Evolutionary conservation across 371 early-diverging fungal species (phyloP).

Genomic region (Mortierella sp.): DNA sequence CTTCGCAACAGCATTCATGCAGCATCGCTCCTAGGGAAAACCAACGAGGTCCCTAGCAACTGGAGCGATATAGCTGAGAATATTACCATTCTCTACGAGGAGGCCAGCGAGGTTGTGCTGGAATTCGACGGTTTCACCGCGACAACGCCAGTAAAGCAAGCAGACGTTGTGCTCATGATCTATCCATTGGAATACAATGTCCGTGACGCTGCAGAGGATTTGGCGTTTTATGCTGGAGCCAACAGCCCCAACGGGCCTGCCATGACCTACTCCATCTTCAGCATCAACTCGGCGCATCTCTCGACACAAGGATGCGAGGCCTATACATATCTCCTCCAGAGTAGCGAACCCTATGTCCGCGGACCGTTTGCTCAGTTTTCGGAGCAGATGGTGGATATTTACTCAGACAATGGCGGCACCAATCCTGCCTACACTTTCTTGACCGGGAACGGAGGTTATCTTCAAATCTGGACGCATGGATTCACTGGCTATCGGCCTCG

Average conservation of each 20-base stretch:
- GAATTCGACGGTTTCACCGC: slow-evolving; percentile 50
- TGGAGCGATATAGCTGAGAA: slow-evolving; percentile 48
- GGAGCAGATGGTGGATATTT: slow-evolving; percentile 37
- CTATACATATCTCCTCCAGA: slow-evolving; percentile 42
- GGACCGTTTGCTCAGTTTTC: slow-evolving; percentile 46
- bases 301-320: slow-evolving; percentile 43
- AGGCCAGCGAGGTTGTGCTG: slow-evolving; percentile 26
- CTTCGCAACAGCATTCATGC: slow-evolving; percentile 41
- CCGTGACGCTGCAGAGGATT: slow-evolving; percentile 17
- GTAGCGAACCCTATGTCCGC: slow-evolving; percentile 44
- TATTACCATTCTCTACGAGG: slow-evolving; percentile 33
- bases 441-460: slow-evolving; percentile 48
- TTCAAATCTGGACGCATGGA: slow-evolving; percentile 48
- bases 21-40: slow-evolving; percentile 29
- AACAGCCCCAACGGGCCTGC: slow-evolving; percentile 48
- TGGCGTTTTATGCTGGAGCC: slow-evolving; percentile 45
- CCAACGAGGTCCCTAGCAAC: slow-evolving; percentile 20
- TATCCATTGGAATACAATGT: slow-evolving; percentile 41
- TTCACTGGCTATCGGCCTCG: slow-evolving; percentile 45
- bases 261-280: slow-evolving; percentile 50
- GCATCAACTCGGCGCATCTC: slow-evolving; percentile 40
- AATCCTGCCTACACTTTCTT: slow-evolving; percentile 50
- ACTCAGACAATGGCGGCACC: slow-evolving; percentile 40
- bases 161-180: slow-evolving; percentile 39
- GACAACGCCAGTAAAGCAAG: slow-evolving; percentile 43